These are phyloP conservation scores for Prunus mira DNA, from an alignment of 306 rosid species.

Conservation along the genomic window DNA sequence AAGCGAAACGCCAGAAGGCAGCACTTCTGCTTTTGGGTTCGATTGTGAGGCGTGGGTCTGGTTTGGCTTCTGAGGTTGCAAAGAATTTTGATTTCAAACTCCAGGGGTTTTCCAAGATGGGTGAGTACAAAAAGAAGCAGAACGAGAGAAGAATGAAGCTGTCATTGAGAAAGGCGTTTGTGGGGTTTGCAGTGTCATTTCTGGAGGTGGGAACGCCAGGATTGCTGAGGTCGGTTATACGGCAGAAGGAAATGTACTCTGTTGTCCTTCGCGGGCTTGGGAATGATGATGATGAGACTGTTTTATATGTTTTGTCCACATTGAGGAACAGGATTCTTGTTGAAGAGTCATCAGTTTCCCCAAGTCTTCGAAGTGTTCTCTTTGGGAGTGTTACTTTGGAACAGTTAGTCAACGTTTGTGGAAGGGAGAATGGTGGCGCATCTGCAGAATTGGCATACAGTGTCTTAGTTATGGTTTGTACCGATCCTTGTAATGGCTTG, in stretches of 20 bases:
- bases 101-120: slow-evolving; percentile 45
- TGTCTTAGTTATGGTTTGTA: slow-evolving; percentile 67
- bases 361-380: slow-evolving; percentile 75
- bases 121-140: slow-evolving; percentile 25
- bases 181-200: slow-evolving; percentile 86
- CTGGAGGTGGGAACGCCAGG: slow-evolving; percentile 87
- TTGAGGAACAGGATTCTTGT: slow-evolving; percentile 61
- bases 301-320: slow-evolving; percentile 62
- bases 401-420: slow-evolving; percentile 62
- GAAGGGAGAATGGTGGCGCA: slow-evolving; percentile 57
- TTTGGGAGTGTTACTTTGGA: slow-evolving; percentile 85
- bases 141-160: slow-evolving; percentile 30
- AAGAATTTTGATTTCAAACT: slow-evolving; percentile 73
- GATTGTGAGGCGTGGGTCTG: slow-evolving; percentile 57
- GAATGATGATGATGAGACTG: slow-evolving; percentile 80
- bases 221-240: slow-evolving; percentile 70
- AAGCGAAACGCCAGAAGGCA: slow-evolving; percentile 53
- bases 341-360: slow-evolving; percentile 62
- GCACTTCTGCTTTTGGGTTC: slow-evolving; percentile 65
- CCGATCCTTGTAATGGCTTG: slow-evolving; percentile 78
- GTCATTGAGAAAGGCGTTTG: slow-evolving; percentile 60
- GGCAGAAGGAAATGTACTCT: slow-evolving; percentile 79
- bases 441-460: slow-evolving; percentile 54
- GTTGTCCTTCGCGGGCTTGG: slow-evolving; percentile 67
- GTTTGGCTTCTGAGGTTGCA: slow-evolving; percentile 67